phyloP scores from a whole-genome alignment of 176 grass and related monocot species.

The Alloteropsis semialata region DNA sequence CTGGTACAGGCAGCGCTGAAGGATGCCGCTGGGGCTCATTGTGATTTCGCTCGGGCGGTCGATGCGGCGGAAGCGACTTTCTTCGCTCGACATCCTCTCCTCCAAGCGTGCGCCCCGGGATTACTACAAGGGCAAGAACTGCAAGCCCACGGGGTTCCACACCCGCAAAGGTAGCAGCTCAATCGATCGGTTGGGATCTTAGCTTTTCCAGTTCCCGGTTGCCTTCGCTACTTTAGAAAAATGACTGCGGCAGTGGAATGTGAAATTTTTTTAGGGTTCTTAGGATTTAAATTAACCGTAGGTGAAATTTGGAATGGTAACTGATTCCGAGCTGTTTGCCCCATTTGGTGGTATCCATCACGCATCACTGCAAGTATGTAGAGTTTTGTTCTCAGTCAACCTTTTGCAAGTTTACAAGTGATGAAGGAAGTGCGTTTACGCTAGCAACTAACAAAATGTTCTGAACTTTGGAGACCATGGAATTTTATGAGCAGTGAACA shows the following conservation, averaged over 20 bases:
- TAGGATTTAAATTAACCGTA: background rate
- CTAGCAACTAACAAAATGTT: background rate
- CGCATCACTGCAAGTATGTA: background rate
- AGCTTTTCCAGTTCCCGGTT: background rate
- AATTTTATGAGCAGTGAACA: background rate
- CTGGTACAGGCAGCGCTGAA: background rate
- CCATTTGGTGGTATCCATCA: background rate
- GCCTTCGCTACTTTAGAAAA: background rate
- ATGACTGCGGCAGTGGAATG: background rate
- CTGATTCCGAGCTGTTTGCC: background rate
- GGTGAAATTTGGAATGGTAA: background rate
- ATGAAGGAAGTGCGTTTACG: background rate
- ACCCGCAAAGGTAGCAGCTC: slow-evolving; percentile 82
- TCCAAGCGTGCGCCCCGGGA: slow-evolving; percentile 78
- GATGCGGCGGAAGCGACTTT: slow-evolving; percentile 74
- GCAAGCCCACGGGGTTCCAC: slow-evolving; percentile 95
- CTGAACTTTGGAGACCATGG: background rate
- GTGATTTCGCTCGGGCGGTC: slow-evolving; percentile 60
- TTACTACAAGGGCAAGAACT: slow-evolving; percentile 99
- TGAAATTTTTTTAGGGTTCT: background rate
- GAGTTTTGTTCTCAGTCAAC: background rate
- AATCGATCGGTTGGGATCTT: background rate
- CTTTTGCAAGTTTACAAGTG: background rate
- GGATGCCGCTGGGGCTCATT: slow-evolving; percentile 88
- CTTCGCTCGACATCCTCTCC: slow-evolving; percentile 83